A percentile compares a stretch with the other conserved stretches of the same genome.
phyloP scores from a whole-genome alignment of 2,329 filamentous ascomycete genomes.

The Colletotrichum gloeosporioides region DNA sequence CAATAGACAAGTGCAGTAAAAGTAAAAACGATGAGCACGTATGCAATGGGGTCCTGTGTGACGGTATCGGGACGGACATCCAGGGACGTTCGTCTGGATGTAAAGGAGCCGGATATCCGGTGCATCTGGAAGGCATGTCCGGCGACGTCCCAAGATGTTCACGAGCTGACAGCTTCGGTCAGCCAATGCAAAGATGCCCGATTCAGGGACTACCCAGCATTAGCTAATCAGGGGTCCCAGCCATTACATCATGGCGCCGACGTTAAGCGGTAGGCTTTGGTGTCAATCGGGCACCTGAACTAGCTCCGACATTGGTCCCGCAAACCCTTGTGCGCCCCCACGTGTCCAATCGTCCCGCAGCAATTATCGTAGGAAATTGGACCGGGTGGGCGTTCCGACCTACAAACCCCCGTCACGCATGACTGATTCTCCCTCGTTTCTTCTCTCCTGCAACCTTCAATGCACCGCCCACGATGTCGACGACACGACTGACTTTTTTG shows the following conservation, averaged over 20 bases:
- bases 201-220: neutral
- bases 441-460: neutral
- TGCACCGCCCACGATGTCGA: conserved; percentile 54
- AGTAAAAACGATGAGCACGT: neutral
- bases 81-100: neutral
- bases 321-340: neutral
- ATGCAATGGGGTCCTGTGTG: neutral
- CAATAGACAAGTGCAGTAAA: conserved; percentile 14
- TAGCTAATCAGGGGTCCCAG: neutral
- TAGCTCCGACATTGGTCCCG: neutral
- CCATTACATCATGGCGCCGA: conserved; percentile 17
- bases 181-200: neutral
- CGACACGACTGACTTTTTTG: conserved; percentile 68
- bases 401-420: neutral
- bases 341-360: neutral
- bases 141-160: neutral
- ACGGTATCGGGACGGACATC: neutral
- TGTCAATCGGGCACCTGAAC: neutral
- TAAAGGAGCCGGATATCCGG: neutral
- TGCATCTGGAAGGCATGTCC: neutral
- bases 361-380: conserved; percentile 13
- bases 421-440: neutral
- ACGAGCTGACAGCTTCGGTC: neutral
- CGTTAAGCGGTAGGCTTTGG: neutral
- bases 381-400: neutral